Base-by-base conservation (phyloP, 805 yeast species). In the Kuraishia floccosa region DNA sequence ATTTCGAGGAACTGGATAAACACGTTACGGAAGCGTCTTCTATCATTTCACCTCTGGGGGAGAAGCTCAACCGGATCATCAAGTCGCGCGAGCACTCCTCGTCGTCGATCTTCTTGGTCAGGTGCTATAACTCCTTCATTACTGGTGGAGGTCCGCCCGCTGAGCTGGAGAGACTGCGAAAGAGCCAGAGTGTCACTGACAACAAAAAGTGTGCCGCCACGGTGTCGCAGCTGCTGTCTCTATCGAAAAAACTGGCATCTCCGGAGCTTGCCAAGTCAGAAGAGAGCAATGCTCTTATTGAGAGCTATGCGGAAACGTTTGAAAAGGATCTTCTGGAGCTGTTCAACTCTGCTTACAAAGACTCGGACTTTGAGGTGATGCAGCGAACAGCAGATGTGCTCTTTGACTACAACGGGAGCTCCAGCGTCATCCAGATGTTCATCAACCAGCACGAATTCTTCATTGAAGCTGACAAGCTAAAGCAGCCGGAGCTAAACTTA, bases 391-490 rank as follows among this genome's bases (percentile, higher is more conserved):
- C 96, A 0, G 72, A 72, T 30, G 70, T 86, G 12, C 60, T 87
- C 30, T 69, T 75, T 32, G 82, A 76, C 37, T 89, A 76, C 58
- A 91, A 30, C 46, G 87, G 84, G 13, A 93, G 93, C 9, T 62
- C 72, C 13, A 72, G 76, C 34, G 91, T 83, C 4, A 76, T 81
- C 6, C 85, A 76, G 50, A 72, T 80, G 30, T 84, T 82, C 52
- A 80, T 84, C 28, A 77, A 74, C 47, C 85, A 82, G 47, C 84
- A 82, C 47, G 80, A 76, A 30, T 68, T 78, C 35, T 80, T 87
- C 50, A 60, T 64, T 12, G 39, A 44, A 33, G 62, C 58, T 23
- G 67, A 70, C 35, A 41, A 62, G 36, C 49, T 57, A n/a, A 56
- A 52, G 13, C 53, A 49, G 18, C n/a, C n/a, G n/a, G n/a, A n/a